Conservation (phyloP, 441 rosid species). For the Pelargonium hybrid region DNA sequence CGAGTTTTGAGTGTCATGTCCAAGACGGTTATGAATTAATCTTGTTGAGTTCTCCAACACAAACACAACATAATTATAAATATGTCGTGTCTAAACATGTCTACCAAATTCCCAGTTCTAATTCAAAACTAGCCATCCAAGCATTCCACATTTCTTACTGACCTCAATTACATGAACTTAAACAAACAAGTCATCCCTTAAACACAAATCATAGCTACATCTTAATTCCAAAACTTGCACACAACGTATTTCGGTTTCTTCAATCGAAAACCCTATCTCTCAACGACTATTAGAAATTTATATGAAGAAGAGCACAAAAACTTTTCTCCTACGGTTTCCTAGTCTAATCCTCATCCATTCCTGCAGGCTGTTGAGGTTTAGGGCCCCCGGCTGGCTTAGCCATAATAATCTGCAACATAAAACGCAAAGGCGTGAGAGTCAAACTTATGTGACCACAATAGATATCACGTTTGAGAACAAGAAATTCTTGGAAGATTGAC, state of each 20-base stretch:
- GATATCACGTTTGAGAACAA: neutral
- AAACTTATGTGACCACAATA: neutral
- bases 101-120: neutral
- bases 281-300: neutral
- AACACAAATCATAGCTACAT: constrained; percentile 1
- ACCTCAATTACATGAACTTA: neutral
- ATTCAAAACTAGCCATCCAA: neutral
- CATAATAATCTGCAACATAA: constrained; percentile 77
- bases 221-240: constrained; percentile 1
- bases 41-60: neutral
- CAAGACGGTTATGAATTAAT: too few relatives aligned
- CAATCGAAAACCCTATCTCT: neutral
- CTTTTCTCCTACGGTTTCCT: neutral
- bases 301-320: neutral
- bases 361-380: constrained; percentile 72
- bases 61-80: too few relatives aligned
- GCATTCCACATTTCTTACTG: neutral
- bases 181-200: neutral
- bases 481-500: too few relatives aligned
- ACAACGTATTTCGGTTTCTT: neutral
- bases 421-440: constrained; percentile 6
- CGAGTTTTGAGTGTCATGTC: too few relatives aligned
- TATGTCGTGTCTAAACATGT: too few relatives aligned
- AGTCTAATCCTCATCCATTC: constrained; percentile 71
- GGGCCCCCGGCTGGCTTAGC: constrained; percentile 99